Evolutionary conservation across 306 rosid genomes (phyloP), one percentile per base, ranked within the genome.

Genomic region (Pterocarpus macrocarpus): DNA sequence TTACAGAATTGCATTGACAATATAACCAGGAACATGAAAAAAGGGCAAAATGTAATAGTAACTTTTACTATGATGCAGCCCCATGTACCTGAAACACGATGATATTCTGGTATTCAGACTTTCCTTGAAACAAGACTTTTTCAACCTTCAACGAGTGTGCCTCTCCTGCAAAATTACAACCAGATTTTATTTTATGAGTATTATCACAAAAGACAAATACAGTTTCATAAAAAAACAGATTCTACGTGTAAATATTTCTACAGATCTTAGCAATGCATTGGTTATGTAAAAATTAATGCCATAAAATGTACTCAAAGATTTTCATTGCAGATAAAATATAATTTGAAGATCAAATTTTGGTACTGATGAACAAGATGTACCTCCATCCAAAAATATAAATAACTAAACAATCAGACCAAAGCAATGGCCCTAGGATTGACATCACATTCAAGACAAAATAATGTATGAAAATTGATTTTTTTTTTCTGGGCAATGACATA

Each of bases 61-160:
- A 73, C 14, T 67, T 66, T 53, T 59, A 74, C 63, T 52, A 7
- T 13, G 77, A 75, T 44, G 32, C 59, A 73, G 38, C 68, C 53
- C 47, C 71, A 43, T 32, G 56, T 80, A 91, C 99, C 99, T 96
- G 94, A 82, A 96, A 96, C 66, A 96, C 97, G 94, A 96, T 85
- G 85, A 96, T 85, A 77, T 90, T 78, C 89, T 96, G 99, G 82
- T 92, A 96, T 0, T 93, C 95, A 39, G 98, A 96, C 81, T 92
- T 96, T 64, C 91, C 98, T 74, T 90, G 88, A 83, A 93, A 96
- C 77, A 96, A 79, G 75, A 93, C 85, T 82, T 90, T 85, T 87
- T 96, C 98, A 73, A 96, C 89, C 87, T 93, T 96, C 90, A 96
- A 93, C 71, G 99, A 96, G 89, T 96, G 99, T 63, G 99, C 99